These are phyloP conservation scores for Wallacemonas sp. DNA, from an alignment of 208 protist species.

Conservation along the genomic window DNA sequence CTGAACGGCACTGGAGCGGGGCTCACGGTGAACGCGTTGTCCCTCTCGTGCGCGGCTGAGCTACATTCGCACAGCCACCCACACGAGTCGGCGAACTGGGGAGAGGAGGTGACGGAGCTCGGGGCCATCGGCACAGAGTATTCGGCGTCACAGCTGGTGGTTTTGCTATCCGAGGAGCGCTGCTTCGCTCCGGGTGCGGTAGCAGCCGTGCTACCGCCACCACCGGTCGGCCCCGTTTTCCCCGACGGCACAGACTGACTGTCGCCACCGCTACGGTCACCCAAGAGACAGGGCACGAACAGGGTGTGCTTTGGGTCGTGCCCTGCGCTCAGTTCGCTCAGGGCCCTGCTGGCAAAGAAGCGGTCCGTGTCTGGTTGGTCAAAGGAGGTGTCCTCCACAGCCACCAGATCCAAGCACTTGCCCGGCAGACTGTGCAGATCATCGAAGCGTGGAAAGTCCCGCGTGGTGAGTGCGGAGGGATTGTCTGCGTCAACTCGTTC, in stretches of 20 bases:
- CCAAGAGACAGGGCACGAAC: background rate
- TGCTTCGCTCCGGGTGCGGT: too few relatives aligned
- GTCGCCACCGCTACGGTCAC: background rate
- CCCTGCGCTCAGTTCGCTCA: conserved; percentile 7
- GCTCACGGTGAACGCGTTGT: background rate
- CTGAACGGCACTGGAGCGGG: background rate
- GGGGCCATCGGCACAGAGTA: background rate
- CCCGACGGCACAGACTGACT: background rate
- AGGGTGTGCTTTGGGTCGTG: conserved; percentile 5
- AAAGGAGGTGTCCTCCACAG: background rate
- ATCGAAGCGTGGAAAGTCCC: background rate
- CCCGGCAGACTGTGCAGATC: background rate
- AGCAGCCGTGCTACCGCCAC: too few relatives aligned
- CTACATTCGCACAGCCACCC: background rate
- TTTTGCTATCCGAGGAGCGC: too few relatives aligned
- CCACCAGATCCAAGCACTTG: background rate
- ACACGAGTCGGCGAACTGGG: background rate
- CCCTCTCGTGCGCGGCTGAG: background rate
- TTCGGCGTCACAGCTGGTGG: background rate
- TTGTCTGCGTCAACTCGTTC: too few relatives aligned
- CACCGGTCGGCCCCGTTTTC: too few relatives aligned
- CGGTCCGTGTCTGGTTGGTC: background rate
- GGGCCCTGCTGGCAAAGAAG: background rate
- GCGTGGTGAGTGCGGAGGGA: background rate
- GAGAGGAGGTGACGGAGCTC: background rate